phyloP scores from a whole-genome alignment of 2,329 filamentous ascomycete species.

The Calonectria multiphialidica region DNA sequence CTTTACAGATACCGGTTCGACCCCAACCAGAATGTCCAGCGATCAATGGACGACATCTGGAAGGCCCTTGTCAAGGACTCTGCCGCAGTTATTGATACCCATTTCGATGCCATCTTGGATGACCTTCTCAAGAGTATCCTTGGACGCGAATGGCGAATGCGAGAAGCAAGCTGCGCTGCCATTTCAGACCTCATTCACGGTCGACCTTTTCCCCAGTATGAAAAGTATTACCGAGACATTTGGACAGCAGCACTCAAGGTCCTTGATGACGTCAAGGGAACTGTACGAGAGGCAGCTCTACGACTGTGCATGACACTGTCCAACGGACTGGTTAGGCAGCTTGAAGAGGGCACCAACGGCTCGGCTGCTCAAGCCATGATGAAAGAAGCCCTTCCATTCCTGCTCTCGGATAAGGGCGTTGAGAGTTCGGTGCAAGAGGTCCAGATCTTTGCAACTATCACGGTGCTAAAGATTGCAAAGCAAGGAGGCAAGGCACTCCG shows the following conservation, averaged over 20 bases:
- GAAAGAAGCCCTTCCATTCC: slow-evolving; percentile 87
- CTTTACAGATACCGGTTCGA: slow-evolving; percentile 96
- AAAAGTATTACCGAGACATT: slow-evolving; percentile 85
- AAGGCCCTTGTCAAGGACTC: slow-evolving; percentile 93
- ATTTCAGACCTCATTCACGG: slow-evolving; percentile 90
- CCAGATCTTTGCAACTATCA: slow-evolving; percentile 83
- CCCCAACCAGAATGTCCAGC: slow-evolving; percentile 91
- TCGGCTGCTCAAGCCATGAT: slow-evolving; percentile 84
- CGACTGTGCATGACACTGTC: slow-evolving; percentile 87
- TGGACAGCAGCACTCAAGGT: slow-evolving; percentile 91
- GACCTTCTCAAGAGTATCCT: slow-evolving; percentile 89
- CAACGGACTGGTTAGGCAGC: slow-evolving; percentile 84
- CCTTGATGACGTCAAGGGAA: slow-evolving; percentile 94
- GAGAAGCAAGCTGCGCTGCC: slow-evolving; percentile 92
- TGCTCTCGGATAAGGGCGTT: slow-evolving; percentile 88
- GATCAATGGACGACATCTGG: slow-evolving; percentile 99
- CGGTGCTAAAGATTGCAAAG: slow-evolving; percentile 90
- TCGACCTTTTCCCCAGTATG: slow-evolving; percentile 80
- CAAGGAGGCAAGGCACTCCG: slow-evolving; percentile 84
- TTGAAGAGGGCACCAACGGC: slow-evolving; percentile 81
- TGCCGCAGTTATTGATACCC: slow-evolving; percentile 77
- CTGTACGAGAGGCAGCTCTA: slow-evolving; percentile 84
- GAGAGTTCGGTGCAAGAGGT: slow-evolving; percentile 92
- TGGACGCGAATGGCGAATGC: slow-evolving; percentile 91
- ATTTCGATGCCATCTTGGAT: slow-evolving; percentile 91